phyloP scores from a whole-genome alignment of 2,329 filamentous ascomycete genomes.

The Pestalotiopsis sp. region DNA sequence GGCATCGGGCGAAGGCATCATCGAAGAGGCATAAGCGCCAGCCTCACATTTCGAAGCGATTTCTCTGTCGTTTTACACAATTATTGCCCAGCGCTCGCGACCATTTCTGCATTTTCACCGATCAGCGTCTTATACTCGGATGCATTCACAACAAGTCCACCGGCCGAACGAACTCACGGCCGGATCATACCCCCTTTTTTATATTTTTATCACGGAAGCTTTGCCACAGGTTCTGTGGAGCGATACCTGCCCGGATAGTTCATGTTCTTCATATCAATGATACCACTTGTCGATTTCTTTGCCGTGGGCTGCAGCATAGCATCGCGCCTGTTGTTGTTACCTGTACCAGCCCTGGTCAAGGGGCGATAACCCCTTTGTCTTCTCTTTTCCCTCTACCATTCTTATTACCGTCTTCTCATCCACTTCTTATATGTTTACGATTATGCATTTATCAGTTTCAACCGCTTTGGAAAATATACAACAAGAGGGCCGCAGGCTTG shows the following conservation, averaged over 20 bases:
- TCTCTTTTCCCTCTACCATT: background rate
- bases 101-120: conserved; percentile 3
- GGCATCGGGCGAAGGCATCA: conserved; percentile 72
- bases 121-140: background rate
- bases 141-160: background rate
- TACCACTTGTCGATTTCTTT: conserved; percentile 14
- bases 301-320: conserved; percentile 4
- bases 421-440: background rate
- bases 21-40: conserved; percentile 56
- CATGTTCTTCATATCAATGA: conserved; percentile 12
- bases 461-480: background rate
- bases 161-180: background rate
- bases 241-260: background rate
- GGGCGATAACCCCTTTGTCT: background rate
- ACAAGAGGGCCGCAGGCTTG: background rate
- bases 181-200: conserved; percentile 4
- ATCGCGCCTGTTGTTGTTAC: background rate
- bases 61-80: background rate
- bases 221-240: background rate
- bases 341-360: background rate
- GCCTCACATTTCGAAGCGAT: background rate
- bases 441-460: background rate
- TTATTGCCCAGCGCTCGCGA: background rate
- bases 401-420: background rate
- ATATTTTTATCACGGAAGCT: background rate